These are phyloP conservation scores for Zygosaccharomyces lentus DNA, from an alignment of 805 yeast species.

Conservation along the genomic window DNA sequence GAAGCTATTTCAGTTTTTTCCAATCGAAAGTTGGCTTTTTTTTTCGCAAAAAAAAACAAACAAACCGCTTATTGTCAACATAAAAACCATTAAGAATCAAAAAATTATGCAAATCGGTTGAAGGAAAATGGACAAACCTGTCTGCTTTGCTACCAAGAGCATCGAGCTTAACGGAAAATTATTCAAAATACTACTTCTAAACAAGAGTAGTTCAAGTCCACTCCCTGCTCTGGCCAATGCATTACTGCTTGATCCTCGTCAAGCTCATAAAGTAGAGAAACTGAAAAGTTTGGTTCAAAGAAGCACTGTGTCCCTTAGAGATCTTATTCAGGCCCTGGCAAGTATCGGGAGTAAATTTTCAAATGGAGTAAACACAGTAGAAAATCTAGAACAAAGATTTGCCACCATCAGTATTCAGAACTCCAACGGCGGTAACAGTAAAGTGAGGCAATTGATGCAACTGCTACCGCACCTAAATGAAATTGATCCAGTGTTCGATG, in stretches of 20 bases:
- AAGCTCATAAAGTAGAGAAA: slow-evolving; percentile 15
- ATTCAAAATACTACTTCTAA: slow-evolving; percentile 62
- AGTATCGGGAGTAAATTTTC: background rate
- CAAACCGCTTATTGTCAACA: background rate
- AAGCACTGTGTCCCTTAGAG: slow-evolving; percentile 36
- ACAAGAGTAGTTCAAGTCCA: slow-evolving; percentile 84
- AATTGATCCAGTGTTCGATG: slow-evolving; percentile 65
- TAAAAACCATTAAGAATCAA: background rate
- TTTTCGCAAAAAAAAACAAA: no score
- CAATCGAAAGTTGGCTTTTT: no score
- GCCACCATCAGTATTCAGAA: slow-evolving; percentile 38
- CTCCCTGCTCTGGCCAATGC: slow-evolving; percentile 73
- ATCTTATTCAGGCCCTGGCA: slow-evolving; percentile 48
- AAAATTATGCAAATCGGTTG: background rate
- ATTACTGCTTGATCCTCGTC: slow-evolving; percentile 48
- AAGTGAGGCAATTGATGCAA: slow-evolving; percentile 44
- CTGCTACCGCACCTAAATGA: slow-evolving; percentile 59
- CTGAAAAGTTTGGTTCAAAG: slow-evolving; percentile 32
- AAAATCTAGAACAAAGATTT: background rate
- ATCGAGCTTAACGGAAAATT: slow-evolving; percentile 34
- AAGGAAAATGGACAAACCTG: slow-evolving; percentile 9
- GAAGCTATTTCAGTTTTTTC: no score
- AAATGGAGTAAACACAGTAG: background rate
- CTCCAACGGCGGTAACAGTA: slow-evolving; percentile 27
- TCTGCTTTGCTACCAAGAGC: slow-evolving; percentile 20